Base-by-base conservation (phyloP, 202 grass and related monocot genomes). In the Brachypodium distachyon region DNA sequence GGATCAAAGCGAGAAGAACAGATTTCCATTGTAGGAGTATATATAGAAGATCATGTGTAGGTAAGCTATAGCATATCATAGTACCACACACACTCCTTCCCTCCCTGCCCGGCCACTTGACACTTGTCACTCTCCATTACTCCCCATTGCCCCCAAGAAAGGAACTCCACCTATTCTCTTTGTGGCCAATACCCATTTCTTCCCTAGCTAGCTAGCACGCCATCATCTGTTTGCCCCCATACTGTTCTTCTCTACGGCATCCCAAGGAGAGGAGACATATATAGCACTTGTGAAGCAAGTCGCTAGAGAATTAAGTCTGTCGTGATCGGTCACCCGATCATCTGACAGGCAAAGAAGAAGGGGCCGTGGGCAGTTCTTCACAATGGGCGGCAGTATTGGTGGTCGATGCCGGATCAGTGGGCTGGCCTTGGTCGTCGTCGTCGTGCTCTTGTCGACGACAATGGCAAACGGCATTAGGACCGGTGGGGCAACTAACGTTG, bases 381-480 rank as follows among this genome's bases (percentile, higher is more conserved):
- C 61, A 43, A 89, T 89, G 84, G 37, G 19, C 11, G 9, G 73
- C n/a, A 21, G 32, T 22, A n/a, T 4, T 36, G 25, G 40, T 26
- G 41, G 41, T 22, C 71, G 61, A 47, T 77, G 42, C 56, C 5
- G 17, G 56, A 41, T 14, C 14, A 21, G 36, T 41, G 44, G 25
- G 4, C 14, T 77, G 14, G 56, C 12, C n/a, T 42, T 89, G 64
- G 49, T 89, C 33, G 8, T 38, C 50, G 81, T 32, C 41, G 16
- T 42, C n/a, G 9, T 74, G 11, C 26, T 89, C 40, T 25, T 82
- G 27, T 74, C 79, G 19, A 75, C 74, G 32, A 57, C 55, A 21
- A 77, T 85, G 76, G 46, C 67, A 44, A 82, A 37, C 26, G 79
- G 81, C 57, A 53, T 36, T 85, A 63, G 85, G 59, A 62, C 84